A percentile compares a stretch with the other conserved stretches of the same genome.
phyloP scores from a whole-genome alignment of 768 basidiomycete genomes.

The Russula olivacea region DNA sequence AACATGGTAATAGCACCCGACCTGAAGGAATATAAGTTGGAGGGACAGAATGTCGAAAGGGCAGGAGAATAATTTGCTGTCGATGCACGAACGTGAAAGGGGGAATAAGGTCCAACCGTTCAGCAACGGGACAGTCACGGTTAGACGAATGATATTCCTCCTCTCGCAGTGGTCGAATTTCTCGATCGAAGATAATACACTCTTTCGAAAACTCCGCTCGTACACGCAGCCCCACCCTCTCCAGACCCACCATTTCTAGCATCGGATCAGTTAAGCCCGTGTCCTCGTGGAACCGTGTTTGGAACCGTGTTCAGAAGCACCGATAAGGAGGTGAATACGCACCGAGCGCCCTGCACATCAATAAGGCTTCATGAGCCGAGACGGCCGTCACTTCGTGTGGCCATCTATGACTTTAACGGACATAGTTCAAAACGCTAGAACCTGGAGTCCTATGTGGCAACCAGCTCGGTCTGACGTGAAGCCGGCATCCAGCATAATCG shows the following conservation, averaged over 20 bases:
- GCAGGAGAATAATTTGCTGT: background rate
- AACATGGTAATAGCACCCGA: background rate
- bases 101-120: background rate
- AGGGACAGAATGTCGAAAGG: background rate
- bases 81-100: constrained; percentile 4
- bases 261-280: background rate
- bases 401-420: background rate
- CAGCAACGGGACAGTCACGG: background rate
- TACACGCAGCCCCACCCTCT: background rate
- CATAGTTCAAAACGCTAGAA: background rate
- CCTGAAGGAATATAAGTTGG: background rate
- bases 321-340: background rate
- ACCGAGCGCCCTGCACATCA: background rate
- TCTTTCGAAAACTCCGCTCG: background rate
- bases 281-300: background rate
- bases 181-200: background rate
- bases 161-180: background rate
- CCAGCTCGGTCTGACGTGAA: background rate
- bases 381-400: background rate
- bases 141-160: background rate
- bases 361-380: background rate
- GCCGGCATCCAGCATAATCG: background rate
- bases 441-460: background rate
- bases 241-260: background rate
- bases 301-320: background rate